These are phyloP conservation scores for Starmerella potacharoeniae DNA, from an alignment of 805 yeast species.

Conservation along the genomic window DNA sequence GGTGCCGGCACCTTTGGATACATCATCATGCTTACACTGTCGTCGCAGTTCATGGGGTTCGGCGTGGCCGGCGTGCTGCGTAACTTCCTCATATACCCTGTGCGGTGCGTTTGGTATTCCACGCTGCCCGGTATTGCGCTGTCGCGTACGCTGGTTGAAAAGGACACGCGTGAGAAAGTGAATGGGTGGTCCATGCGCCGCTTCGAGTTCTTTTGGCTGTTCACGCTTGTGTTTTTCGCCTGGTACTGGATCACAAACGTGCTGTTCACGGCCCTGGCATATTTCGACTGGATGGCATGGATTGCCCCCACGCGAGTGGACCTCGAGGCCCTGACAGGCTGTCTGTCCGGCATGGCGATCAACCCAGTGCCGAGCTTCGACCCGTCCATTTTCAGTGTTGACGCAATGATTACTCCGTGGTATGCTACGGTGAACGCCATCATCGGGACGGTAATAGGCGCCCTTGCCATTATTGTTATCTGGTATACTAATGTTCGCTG, in stretches of 20 bases:
- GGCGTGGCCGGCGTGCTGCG: slow-evolving; percentile 56
- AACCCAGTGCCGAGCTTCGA: slow-evolving; percentile 42
- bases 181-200: slow-evolving; percentile 51
- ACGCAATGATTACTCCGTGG: slow-evolving; percentile 36
- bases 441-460: slow-evolving; percentile 29
- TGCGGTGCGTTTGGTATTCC: slow-evolving; percentile 43
- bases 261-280: slow-evolving; percentile 47
- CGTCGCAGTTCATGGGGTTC: slow-evolving; percentile 53
- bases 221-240: slow-evolving; percentile 34
- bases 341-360: slow-evolving; percentile 32
- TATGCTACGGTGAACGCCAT: slow-evolving; percentile 29
- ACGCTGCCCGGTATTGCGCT: slow-evolving; percentile 39
- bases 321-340: slow-evolving; percentile 51
- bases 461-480: slow-evolving; percentile 28
- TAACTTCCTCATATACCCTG: slow-evolving; percentile 44
- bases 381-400: slow-evolving; percentile 35
- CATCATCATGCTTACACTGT: slow-evolving; percentile 40
- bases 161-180: slow-evolving; percentile 34
- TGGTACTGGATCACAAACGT: slow-evolving; percentile 62
- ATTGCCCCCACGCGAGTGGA: slow-evolving; percentile 40
- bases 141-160: slow-evolving; percentile 36
- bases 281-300: slow-evolving; percentile 55
- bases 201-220: slow-evolving; percentile 37
- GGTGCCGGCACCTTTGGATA: slow-evolving; percentile 33
- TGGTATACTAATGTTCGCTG: slow-evolving; percentile 39